Evolutionary conservation across 345 rosid genomes (phyloP).

Genomic region (thale cress (Arabidopsis thaliana)): DNA sequence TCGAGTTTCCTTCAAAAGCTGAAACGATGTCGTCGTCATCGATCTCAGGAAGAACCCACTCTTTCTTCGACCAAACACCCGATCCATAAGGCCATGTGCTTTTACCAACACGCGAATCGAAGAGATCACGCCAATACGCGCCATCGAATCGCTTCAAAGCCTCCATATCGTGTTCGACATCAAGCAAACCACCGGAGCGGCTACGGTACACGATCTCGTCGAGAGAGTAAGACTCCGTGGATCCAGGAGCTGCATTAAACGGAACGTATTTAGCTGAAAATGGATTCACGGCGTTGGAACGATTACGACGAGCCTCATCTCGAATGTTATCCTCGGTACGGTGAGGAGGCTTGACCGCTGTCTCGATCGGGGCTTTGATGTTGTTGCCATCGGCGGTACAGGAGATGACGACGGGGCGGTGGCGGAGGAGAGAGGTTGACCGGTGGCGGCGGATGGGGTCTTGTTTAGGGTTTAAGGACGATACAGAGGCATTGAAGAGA

Average conservation of each 20-base stretch:
- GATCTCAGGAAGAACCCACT: conserved; percentile 90
- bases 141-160: conserved; percentile 73
- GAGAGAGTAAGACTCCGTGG: conserved; percentile 73
- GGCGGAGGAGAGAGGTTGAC: conserved; percentile 13
- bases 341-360: conserved; percentile 44
- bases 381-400: conserved; percentile 42
- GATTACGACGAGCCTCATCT: conserved; percentile 73
- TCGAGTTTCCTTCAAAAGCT: conserved; percentile 94
- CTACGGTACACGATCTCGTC: conserved; percentile 89
- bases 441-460: conserved; percentile 40
- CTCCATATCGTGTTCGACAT: conserved; percentile 81
- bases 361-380: conserved; percentile 35
- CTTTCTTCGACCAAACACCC: conserved; percentile 93
- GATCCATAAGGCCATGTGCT: conserved; percentile 90
- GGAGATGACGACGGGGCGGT: conserved; percentile 43
- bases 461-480: conserved; percentile 44
- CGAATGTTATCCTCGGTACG: conserved; percentile 59
- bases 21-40: conserved; percentile 80
- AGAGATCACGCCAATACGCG: conserved; percentile 72
- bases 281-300: conserved; percentile 45
- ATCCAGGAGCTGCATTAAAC: conserved; percentile 59
- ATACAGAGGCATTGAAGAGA: conserved; percentile 44
- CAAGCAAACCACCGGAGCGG: conserved; percentile 83
- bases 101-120: conserved; percentile 87
- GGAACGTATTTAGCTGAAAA: conserved; percentile 86